Conservation (phyloP, 148 eudicot genomes). For the Camellia granthamiana region DNA sequence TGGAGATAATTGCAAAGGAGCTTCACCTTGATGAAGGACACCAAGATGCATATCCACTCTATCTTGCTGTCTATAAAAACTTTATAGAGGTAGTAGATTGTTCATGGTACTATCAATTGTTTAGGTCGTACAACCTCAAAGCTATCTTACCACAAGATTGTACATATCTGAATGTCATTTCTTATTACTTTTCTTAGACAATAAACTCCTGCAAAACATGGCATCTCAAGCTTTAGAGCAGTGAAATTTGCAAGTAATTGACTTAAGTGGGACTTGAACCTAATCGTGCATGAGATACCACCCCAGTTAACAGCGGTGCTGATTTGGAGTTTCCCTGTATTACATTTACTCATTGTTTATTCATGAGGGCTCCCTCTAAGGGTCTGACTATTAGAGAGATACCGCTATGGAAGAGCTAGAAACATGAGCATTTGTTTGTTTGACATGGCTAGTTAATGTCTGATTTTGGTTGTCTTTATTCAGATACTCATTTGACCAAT, state of each 20-base stretch:
- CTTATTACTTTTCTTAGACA: background rate
- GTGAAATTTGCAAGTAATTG: background rate
- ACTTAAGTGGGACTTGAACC: constrained; percentile 7
- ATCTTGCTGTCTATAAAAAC: constrained; percentile 44
- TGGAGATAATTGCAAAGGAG: constrained; percentile 46
- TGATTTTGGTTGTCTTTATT: background rate
- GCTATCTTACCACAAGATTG: background rate
- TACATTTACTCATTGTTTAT: background rate
- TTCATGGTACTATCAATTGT: constrained; percentile 2
- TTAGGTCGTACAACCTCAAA: background rate
- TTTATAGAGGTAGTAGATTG: constrained; percentile 41
- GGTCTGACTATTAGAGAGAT: background rate
- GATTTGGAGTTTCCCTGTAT: background rate
- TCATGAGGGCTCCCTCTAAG: background rate
- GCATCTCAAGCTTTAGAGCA: background rate
- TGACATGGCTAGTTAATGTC: background rate
- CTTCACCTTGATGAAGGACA: constrained; percentile 45
- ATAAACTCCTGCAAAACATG: background rate
- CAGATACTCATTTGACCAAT: background rate
- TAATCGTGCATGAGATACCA: background rate
- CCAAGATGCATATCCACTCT: constrained; percentile 35
- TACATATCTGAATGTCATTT: background rate
- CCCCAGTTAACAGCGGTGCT: background rate
- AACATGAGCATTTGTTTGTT: constrained; percentile 1
- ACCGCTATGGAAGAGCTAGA: background rate